These are phyloP conservation scores for Boehmeria nivea DNA, from an alignment of 306 rosid species.

Conservation along the genomic window DNA sequence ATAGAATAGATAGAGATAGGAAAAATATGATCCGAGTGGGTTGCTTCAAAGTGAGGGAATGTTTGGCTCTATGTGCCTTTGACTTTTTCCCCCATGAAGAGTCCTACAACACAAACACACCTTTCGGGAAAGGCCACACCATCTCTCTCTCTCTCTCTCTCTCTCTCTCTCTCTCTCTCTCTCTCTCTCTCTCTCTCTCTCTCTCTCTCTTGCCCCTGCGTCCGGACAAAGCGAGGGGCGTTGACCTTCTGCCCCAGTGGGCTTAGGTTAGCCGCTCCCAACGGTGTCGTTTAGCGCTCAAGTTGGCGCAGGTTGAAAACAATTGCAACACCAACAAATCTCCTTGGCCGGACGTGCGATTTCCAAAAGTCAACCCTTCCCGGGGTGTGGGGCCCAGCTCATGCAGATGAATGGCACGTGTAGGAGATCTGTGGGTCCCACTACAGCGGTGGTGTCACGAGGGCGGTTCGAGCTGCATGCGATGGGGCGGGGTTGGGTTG, in stretches of 20 bases:
- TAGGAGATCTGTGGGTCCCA: too few relatives aligned
- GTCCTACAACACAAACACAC: slow-evolving; percentile 12
- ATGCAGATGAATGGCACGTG: too few relatives aligned
- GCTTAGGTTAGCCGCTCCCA: slow-evolving; percentile 29
- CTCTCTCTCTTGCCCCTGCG: too few relatives aligned
- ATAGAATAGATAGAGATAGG: not conserved
- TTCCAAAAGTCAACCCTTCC: slow-evolving; percentile 43
- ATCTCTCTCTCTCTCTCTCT: too few relatives aligned
- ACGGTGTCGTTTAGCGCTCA: slow-evolving; percentile 36
- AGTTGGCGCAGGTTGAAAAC: slow-evolving; percentile 22
- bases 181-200: too few relatives aligned
- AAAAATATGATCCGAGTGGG: slow-evolving; percentile 17
- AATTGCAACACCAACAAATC: slow-evolving; percentile 12
- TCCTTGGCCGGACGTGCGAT: not conserved
- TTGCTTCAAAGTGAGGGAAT: slow-evolving; percentile 61
- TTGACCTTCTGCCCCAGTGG: slow-evolving; percentile 44
- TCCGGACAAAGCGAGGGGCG: slow-evolving; percentile 23
- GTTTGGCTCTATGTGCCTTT: slow-evolving; percentile 49
- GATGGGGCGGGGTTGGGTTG: too few relatives aligned
- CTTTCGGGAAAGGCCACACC: too few relatives aligned
- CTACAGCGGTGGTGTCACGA: too few relatives aligned
- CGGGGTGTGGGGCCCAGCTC: too few relatives aligned
- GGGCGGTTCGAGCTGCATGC: too few relatives aligned
- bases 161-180: too few relatives aligned
- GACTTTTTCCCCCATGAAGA: slow-evolving; percentile 41